These are phyloP conservation scores for Limtongozyma cylindracea DNA, from an alignment of 805 yeast species.

Conservation along the genomic window DNA sequence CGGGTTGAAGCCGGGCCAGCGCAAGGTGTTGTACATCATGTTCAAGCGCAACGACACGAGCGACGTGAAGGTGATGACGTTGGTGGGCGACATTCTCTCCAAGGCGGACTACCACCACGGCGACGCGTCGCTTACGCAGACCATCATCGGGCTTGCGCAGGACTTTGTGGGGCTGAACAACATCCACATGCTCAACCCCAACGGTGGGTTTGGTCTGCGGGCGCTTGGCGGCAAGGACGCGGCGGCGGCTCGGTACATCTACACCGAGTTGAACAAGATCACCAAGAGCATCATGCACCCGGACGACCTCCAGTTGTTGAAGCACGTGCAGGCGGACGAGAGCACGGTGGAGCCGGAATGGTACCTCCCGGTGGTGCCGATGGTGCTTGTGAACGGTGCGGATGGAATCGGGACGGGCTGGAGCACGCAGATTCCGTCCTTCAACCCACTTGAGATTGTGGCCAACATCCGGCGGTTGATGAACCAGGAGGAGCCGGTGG, in stretches of 20 bases:
- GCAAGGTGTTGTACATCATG: constrained; percentile 77
- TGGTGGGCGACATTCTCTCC: constrained; percentile 75
- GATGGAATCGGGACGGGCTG: constrained; percentile 99
- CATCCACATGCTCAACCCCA: constrained; percentile 61
- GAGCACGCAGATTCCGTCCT: constrained; percentile 84
- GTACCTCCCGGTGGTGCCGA: constrained; percentile 86
- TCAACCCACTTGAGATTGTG: constrained; percentile 68
- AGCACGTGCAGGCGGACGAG: constrained; percentile 79
- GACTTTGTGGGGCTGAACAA: constrained; percentile 87
- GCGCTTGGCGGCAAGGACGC: constrained; percentile 96
- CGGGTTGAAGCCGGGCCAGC: constrained; percentile 93
- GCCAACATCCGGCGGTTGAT: constrained; percentile 47
- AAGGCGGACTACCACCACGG: constrained; percentile 92
- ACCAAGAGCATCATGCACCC: constrained; percentile 59
- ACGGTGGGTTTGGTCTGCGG: constrained; percentile 92
- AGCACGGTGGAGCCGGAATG: constrained; percentile 86
- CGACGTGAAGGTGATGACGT: constrained; percentile 76
- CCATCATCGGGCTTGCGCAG: constrained; percentile 87
- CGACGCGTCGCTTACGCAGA: constrained; percentile 66
- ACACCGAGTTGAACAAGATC: constrained; percentile 56
- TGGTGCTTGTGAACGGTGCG: constrained; percentile 84
- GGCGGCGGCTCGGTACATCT: constrained; percentile 94
- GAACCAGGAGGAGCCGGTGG: constrained; percentile 41
- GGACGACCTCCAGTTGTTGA: constrained; percentile 53
- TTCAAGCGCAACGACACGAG: constrained; percentile 52